phyloP scores from a whole-genome alignment of 2,329 filamentous ascomycete genomes.

The Escovopsis weberi region DNA sequence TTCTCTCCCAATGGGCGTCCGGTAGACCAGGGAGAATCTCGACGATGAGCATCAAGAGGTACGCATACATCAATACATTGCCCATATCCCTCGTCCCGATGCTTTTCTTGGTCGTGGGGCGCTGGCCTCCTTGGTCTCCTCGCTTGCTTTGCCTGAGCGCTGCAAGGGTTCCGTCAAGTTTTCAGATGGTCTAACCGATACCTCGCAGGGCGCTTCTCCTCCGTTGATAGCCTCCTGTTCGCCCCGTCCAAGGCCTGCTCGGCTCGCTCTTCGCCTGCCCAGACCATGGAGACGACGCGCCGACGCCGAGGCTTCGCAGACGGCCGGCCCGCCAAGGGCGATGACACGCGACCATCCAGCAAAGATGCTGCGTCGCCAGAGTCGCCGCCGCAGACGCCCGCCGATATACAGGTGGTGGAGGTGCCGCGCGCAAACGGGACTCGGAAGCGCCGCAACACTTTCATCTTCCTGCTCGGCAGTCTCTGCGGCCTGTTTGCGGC shows the following conservation, averaged over 20 bases:
- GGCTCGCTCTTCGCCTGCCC: neutral
- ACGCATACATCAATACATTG: neutral
- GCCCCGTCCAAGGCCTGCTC: neutral
- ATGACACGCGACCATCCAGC: constrained; percentile 8
- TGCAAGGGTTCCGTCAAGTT: neutral
- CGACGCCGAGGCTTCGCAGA: constrained; percentile 18
- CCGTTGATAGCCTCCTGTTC: neutral
- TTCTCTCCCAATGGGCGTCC: no score
- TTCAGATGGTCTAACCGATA: no score
- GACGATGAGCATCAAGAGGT: neutral
- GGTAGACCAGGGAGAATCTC: no score
- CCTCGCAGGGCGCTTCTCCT: neutral
- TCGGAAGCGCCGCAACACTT: constrained; percentile 60
- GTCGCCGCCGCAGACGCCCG: constrained; percentile 12
- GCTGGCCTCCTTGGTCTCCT: no score
- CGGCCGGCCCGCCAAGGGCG: constrained; percentile 6
- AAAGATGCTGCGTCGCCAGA: constrained; percentile 15
- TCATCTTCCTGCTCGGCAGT: constrained; percentile 78
- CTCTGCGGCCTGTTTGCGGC: constrained; percentile 83
- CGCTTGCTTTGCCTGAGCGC: neutral
- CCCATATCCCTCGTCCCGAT: neutral
- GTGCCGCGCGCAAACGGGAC: constrained; percentile 26
- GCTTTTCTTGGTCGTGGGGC: no score
- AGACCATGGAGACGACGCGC: constrained; percentile 18
- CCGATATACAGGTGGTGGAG: constrained; percentile 29